Base-by-base conservation (phyloP, 768 basidiomycete genomes). In the Mycena pura region DNA sequence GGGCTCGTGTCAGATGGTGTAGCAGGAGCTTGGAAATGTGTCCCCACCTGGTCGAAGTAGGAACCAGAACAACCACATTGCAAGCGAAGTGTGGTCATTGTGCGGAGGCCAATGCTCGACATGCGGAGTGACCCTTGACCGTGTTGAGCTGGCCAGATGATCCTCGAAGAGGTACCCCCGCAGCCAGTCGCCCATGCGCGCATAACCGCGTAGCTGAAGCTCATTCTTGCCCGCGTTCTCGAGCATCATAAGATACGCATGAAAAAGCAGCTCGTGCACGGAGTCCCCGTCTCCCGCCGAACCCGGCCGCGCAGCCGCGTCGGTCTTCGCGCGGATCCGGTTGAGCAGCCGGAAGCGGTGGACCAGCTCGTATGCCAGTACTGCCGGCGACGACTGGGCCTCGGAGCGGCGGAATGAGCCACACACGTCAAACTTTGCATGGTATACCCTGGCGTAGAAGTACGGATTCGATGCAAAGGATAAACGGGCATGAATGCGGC, bases 41-140 rank as follows among this genome's bases (percentile, higher is more conserved):
- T 6, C 57, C 87, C 65, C 63, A 89, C 91, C 83, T 59, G 84
- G 82, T 22, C 77, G 78, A 15, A 92, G 70, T 34, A 92, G 73
- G 64, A 90, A 85, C 90, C 91, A 93, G 67, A 90, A 84, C 17
- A 93, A 69, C 91, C 90, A 93, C 84, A 92, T 88, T 3, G 86
- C 89, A 44, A 92, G 70, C 3, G 87, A 78, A 43, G 80, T 83
- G 19, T 78, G 75, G 61, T 78, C 78, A 54, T 82, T 77, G 47
- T 85, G 82, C 34, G 74, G 69, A 0, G 87, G 88, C 90, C 91
- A 93, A 4, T 69, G 62, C 21, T 83, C 82, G 9, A 65, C 71
- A n/a, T 67, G 69, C 22, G 87, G 76, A 38, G 70, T 71, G 34
- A 72, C 67, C 22, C 74, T 74, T 0, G 85, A 83, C 34, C 73